phyloP scores from a whole-genome alignment of 129 eudicot genomes.

The Saussurea involucrata region DNA sequence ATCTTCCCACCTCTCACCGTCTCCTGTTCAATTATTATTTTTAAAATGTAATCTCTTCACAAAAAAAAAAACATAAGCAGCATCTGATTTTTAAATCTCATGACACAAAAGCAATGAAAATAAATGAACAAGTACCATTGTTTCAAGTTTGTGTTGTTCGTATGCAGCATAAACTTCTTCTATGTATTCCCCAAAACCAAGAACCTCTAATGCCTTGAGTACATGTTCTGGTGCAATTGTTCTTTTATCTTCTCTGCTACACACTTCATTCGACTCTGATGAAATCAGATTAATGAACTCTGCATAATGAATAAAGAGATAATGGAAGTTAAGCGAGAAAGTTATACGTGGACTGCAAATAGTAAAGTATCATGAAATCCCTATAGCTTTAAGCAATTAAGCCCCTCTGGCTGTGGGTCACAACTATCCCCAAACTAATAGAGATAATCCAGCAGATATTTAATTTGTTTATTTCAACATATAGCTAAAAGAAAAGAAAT shows the following conservation, averaged over 20 bases:
- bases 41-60: neutral
- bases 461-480: neutral
- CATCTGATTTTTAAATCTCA: neutral
- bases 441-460: neutral
- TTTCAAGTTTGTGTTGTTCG: conserved; percentile 89
- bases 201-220: conserved; percentile 88
- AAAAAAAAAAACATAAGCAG: neutral
- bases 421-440: neutral
- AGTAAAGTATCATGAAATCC: neutral
- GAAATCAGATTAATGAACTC: conserved; percentile 94
- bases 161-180: conserved; percentile 90
- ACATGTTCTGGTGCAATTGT: conserved; percentile 98
- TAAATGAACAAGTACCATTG: conserved; percentile 42
- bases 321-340: neutral
- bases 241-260: conserved; percentile 76
- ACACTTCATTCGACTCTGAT: conserved; percentile 95
- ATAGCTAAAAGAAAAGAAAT: neutral
- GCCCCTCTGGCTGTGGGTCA: neutral
- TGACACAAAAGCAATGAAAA: neutral
- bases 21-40: conserved; percentile 44
- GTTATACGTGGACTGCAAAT: neutral
- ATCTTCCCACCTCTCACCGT: conserved; percentile 66
- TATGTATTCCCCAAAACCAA: conserved; percentile 87
- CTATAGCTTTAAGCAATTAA: neutral
- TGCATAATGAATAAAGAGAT: conserved; percentile 19